Evolutionary conservation across 768 basidiomycete species (phyloP).

Genomic region (Suillus tomentosus): DNA sequence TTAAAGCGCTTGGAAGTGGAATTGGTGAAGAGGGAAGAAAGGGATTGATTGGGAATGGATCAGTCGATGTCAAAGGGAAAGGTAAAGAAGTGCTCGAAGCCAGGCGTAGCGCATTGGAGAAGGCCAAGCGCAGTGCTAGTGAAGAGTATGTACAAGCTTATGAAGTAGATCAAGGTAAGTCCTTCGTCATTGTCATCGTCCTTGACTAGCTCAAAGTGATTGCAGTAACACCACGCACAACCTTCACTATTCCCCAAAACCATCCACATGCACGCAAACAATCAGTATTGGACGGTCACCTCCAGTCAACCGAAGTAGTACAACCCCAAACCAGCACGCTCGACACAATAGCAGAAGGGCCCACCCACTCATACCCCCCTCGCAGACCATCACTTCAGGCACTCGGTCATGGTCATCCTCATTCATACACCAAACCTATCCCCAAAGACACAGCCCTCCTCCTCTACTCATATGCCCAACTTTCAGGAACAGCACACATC

Average conservation of each 20-base stretch:
- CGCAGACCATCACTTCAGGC: slow-evolving; percentile 44
- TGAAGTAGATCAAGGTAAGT: slow-evolving; percentile 25
- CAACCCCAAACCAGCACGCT: slow-evolving; percentile 40
- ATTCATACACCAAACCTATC: slow-evolving; percentile 39
- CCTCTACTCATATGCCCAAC: slow-evolving; percentile 83
- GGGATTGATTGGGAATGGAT: slow-evolving; percentile 55
- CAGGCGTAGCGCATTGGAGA: slow-evolving; percentile 53
- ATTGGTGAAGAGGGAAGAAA: slow-evolving; percentile 45
- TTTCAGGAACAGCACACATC: slow-evolving; percentile 67
- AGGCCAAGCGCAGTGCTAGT: slow-evolving; percentile 32
- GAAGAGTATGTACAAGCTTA: slow-evolving; percentile 35
- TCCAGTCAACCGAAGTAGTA: slow-evolving; percentile 35
- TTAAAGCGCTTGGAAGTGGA: slow-evolving; percentile 21
- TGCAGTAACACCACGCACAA: slow-evolving; percentile 49
- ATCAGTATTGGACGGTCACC: slow-evolving; percentile 59
- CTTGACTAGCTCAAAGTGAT: slow-evolving; percentile 13
- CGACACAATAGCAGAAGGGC: slow-evolving; percentile 49
- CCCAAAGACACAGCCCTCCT: slow-evolving; percentile 65
- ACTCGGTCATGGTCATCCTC: slow-evolving; percentile 47
- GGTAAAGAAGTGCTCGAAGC: slow-evolving; percentile 54
- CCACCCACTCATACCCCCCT: slow-evolving; percentile 40
- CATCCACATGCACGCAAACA: slow-evolving; percentile 82
- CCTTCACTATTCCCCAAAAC: slow-evolving; percentile 53
- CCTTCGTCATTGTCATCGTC: neutral
- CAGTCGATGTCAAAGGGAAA: slow-evolving; percentile 32